phyloP scores from a whole-genome alignment of 495 filamentous ascomycete genomes.

The Immersiella caudata region DNA sequence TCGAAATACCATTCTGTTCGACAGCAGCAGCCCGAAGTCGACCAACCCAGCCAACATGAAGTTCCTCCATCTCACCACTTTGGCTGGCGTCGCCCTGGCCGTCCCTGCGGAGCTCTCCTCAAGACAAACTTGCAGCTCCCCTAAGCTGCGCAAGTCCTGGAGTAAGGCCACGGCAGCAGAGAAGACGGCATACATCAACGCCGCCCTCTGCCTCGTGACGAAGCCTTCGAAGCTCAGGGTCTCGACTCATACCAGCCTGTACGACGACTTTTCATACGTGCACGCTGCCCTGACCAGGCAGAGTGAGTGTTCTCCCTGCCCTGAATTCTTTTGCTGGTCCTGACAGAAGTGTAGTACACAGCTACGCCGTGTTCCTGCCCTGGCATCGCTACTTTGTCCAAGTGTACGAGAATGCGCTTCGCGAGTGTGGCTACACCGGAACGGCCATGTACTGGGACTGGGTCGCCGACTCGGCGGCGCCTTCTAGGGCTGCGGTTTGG shows the following conservation, averaged over 20 bases:
- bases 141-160: conserved; percentile 18
- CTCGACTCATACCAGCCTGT: neutral
- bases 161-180: conserved; percentile 3
- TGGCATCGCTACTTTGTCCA: conserved; percentile 14
- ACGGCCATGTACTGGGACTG: conserved; percentile 20
- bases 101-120: neutral
- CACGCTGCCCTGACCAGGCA: neutral
- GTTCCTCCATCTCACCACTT: conserved; percentile 5
- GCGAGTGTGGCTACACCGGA: conserved; percentile 8
- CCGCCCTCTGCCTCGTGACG: conserved; percentile 13
- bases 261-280: conserved; percentile 4
- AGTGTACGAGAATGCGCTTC: conserved; percentile 3
- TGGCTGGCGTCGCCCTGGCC: conserved; percentile 4
- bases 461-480: conserved; percentile 11
- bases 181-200: conserved; percentile 13
- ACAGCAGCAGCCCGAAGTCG: no score
- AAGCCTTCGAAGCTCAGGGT: conserved; percentile 1
- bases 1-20: no score
- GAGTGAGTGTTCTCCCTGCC: neutral
- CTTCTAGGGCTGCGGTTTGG: conserved; percentile 4
- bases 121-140: conserved; percentile 9
- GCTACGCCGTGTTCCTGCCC: conserved; percentile 6
- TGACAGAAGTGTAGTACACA: neutral
- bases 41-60: neutral
- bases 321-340: neutral